Base-by-base conservation (phyloP, 306 rosid genomes). In the Prinsepia uniflora region DNA sequence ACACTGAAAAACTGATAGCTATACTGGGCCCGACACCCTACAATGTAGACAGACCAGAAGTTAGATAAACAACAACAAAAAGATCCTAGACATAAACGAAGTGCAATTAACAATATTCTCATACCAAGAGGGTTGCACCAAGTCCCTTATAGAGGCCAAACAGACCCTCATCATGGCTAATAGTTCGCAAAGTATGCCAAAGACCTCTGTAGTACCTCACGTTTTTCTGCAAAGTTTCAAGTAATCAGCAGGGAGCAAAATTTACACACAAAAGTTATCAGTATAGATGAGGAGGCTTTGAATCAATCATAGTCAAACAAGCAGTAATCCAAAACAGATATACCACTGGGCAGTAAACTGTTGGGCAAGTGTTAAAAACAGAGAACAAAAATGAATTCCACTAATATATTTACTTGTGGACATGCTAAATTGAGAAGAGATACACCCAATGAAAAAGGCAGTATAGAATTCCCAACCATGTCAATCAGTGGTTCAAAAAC, bases 1-100 rank as follows among this genome's bases (percentile, higher is more conserved):
- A 95, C 34, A 81, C 97, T n/a, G 97, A 79, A 80, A 95, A 95
- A 84, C 97, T 91, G 77, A 95, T 91, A 12, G 99, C 97, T 72
- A 95, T 86, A 75, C 77, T 95, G 67, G 99, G 99, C 58, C 96
- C 99, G 8, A 95, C 99, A 67, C 96, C 92, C 99, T 95, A 89
- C 74, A 80, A 72, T 58, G 71, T 62, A 68, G 57, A 78, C 49
- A 76, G 61, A 19, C 61, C 68, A 48, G 30, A 43, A 40, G 57
- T 70, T 47, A 76, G 82, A 63, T 70, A 67, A 49, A 71, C 43
- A 55, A 47, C 64, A 5, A 74, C 57, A 64, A 50, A 77, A 57
- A 19, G 22, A n/a, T 12, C 34, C 10, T 15, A 55, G 55, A 68
- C 77, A 63, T 43, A 60, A 18, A 41, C 44, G 7, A 66, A 73